Evolutionary conservation across 768 basidiomycete species (phyloP).

Genomic region (Tylopilus sp.): DNA sequence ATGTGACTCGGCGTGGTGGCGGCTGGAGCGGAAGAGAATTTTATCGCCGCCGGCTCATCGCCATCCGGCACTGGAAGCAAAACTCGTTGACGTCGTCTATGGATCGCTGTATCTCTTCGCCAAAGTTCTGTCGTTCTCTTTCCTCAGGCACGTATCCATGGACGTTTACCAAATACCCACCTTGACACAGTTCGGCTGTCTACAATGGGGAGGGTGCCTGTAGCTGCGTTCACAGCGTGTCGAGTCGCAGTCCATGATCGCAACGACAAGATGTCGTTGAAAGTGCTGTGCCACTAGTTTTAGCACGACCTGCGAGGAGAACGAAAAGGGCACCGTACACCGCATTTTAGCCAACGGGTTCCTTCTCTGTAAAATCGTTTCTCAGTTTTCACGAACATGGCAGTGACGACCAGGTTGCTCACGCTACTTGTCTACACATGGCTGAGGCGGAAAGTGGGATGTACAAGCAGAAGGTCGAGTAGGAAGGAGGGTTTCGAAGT

Average conservation of each 20-base stretch:
- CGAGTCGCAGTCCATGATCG: conserved; percentile 73
- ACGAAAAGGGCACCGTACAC: conserved; percentile 41
- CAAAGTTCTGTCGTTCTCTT: conserved; percentile 50
- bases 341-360: conserved; percentile 70
- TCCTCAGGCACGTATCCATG: conserved; percentile 14
- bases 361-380: conserved; percentile 53
- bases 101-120: conserved; percentile 63
- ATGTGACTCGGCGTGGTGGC: conserved; percentile 3
- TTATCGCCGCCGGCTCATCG: conserved; percentile 38
- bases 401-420: conserved; percentile 32
- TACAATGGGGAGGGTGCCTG: conserved; percentile 56
- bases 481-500: conserved; percentile 11
- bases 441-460: conserved; percentile 4
- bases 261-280: conserved; percentile 69
- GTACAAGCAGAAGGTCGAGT: background rate
- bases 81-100: conserved; percentile 69
- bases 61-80: conserved; percentile 67
- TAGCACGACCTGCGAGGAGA: conserved; percentile 3
- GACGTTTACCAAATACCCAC: conserved; percentile 38
- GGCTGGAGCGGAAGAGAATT: conserved; percentile 1
- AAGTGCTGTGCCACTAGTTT: conserved; percentile 55
- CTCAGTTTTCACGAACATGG: background rate
- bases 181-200: conserved; percentile 49
- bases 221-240: conserved; percentile 60
- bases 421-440: conserved; percentile 82